Evolutionary conservation across 2,329 filamentous ascomycete genomes (phyloP).

Genomic region (Ophioceras dolichostomum): DNA sequence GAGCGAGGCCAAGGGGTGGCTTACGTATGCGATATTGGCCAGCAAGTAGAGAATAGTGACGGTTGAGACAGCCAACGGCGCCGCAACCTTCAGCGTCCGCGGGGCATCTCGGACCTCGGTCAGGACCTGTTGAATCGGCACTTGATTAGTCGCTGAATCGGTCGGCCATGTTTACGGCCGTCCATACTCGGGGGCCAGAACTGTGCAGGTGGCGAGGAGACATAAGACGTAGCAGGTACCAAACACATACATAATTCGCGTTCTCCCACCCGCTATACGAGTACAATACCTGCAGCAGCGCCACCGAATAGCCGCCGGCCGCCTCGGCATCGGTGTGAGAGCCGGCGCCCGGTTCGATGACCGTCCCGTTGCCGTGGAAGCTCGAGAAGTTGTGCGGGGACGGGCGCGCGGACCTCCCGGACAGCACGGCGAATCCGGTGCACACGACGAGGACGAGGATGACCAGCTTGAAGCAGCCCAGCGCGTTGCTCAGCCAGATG

Average conservation of each 20-base stretch:
- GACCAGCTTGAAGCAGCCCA: constrained; percentile 22
- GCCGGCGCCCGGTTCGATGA: background rate
- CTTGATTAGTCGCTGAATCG: no score
- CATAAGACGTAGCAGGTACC: background rate
- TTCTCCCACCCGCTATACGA: constrained; percentile 26
- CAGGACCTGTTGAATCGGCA: constrained; percentile 14
- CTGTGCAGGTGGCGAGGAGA: no score
- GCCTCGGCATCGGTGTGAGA: constrained; percentile 5
- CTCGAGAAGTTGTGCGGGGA: constrained; percentile 12
- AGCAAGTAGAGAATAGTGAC: constrained; percentile 23
- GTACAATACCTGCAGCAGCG: constrained; percentile 21
- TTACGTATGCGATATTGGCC: constrained; percentile 22
- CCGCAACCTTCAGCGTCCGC: constrained; percentile 18
- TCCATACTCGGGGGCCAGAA: no score
- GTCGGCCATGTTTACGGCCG: no score
- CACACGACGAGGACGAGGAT: constrained; percentile 17
- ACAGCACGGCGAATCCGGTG: constrained; percentile 18
- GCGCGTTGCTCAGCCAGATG: constrained; percentile 21
- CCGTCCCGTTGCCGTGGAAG: constrained; percentile 11
- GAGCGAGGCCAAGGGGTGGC: constrained; percentile 4
- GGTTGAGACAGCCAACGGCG: constrained; percentile 17
- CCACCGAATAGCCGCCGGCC: constrained; percentile 16
- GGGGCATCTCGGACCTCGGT: constrained; percentile 18
- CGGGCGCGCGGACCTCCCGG: constrained; percentile 10
- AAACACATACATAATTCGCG: constrained; percentile 18